Conservation (phyloP, 768 basidiomycete genomes). For the Trametes coccinea region DNA sequence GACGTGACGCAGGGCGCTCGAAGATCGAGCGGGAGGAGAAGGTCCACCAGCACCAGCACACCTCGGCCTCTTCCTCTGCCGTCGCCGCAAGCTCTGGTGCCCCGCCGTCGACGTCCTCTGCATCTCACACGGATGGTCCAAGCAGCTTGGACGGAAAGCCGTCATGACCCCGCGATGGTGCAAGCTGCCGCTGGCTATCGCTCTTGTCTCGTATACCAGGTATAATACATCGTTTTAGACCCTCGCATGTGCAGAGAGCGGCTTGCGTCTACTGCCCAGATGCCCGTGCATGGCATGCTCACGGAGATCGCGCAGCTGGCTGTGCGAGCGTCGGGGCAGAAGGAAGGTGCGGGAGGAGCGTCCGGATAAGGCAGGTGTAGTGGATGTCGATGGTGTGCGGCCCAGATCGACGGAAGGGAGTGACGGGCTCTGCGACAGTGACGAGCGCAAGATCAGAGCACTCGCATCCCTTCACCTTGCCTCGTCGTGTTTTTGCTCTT, state of each 20-base stretch:
- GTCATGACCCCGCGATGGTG: no score
- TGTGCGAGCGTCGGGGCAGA: background rate
- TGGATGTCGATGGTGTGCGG: background rate
- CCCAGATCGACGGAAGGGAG: conserved; percentile 1
- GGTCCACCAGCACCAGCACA: background rate
- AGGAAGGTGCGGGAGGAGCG: conserved; percentile 7
- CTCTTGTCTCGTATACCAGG: no score
- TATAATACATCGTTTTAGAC: no score
- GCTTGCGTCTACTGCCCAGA: background rate
- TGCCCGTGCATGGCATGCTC: background rate
- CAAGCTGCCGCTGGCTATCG: no score
- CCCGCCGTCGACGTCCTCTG: no score
- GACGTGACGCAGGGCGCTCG: conserved; percentile 15
- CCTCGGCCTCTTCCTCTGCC: no score
- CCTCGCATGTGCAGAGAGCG: background rate
- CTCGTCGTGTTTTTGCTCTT: background rate
- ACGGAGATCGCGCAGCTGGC: background rate
- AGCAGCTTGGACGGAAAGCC: no score
- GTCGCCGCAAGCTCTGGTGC: no score
- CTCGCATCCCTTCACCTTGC: conserved; percentile 7
- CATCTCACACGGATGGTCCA: no score
- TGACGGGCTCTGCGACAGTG: conserved; percentile 17
- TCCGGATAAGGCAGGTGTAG: conserved; percentile 12
- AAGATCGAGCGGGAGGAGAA: conserved; percentile 18
- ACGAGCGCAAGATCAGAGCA: background rate